A percentile compares a stretch with the other conserved stretches of the same genome.
Evolutionary conservation across 495 filamentous ascomycete species (phyloP).

Genomic region (Aspergillus haitiensis): DNA sequence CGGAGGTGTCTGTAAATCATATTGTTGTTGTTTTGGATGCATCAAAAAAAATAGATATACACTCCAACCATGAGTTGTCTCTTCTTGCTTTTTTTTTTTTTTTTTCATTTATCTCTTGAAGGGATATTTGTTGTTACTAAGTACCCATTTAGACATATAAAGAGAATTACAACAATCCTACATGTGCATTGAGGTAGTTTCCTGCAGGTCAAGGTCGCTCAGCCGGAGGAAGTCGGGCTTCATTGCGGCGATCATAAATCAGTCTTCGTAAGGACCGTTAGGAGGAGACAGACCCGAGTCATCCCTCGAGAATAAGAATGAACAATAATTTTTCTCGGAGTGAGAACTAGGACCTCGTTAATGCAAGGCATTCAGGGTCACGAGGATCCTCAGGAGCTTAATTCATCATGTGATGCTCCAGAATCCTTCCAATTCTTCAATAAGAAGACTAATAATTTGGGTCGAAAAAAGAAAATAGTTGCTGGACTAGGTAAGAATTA

Average conservation of each 20-base stretch:
- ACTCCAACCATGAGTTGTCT: not conserved
- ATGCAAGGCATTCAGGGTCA: constrained; percentile 3
- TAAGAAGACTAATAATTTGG: not conserved
- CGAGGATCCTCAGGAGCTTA: not conserved
- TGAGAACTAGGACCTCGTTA: not conserved
- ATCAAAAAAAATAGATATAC: not conserved
- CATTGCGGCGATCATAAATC: constrained; percentile 1
- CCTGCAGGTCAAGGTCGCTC: not conserved
- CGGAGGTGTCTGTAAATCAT: no score
- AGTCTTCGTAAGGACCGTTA: not conserved
- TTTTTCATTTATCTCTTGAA: no score
- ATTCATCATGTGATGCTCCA: not conserved
- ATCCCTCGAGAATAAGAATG: not conserved
- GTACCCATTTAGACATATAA: no score
- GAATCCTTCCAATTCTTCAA: not conserved
- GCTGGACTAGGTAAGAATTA: no score
- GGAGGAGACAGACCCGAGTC: not conserved
- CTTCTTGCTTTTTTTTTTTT: not conserved
- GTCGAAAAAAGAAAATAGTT: not conserved
- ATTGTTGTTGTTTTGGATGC: not conserved
- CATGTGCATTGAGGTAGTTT: not conserved
- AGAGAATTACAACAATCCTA: no score
- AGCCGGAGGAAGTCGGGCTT: constrained; percentile 1
- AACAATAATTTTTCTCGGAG: not conserved
- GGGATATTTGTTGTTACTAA: no score